Evolutionary conservation across 176 grass and related monocot genomes (phyloP), one percentile per base, ranked within the genome.

Genomic region (Tillandsia fasciculata): DNA sequence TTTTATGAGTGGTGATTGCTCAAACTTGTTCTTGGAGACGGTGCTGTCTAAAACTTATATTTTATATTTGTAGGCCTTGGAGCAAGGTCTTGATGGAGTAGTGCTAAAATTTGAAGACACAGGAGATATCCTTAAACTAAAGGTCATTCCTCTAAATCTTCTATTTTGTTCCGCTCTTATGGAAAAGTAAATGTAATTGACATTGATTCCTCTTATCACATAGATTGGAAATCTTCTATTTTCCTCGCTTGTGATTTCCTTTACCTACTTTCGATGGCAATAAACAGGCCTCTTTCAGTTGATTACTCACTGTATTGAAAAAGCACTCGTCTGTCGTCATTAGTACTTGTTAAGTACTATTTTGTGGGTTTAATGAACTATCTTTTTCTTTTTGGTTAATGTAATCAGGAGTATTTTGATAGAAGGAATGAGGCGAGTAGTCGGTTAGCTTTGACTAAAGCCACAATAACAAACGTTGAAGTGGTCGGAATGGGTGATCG

Each of bases 401-500:
- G 76, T 73, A 76, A 82, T 87, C 77, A 93, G 89, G 89, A 89
- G 69, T 99, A 99, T 87, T 79, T 93, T 81, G 82, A 99, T 69
- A 90, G 84, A 85, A 90, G 89, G 81, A 90, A 99, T 3, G 94
- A 85, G 70, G 72, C 70, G 48, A 83, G 69, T 52, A 90, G 69
- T 61, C 77, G 78, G 64, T 79, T 93, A 68, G 59, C 51, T 13
- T 81, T 99, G 81, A 87, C 89, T 78, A 90, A 83, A 56, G 87
- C 79, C 48, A 90, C 84, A 29, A 26, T 99, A 79, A 87, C 94
- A 52, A 85, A 87, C 50, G 77, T 88, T 77, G 73, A 87, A 69
- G 74, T 90, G 42, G 80, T 99, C 63, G 84, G 94, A 70, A 99
- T 99, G 87, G 94, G 86, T 52, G 89, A 99, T 75, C 86, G 89